These are phyloP conservation scores for Phytophthora rubi DNA, from an alignment of 352 stramenopile species.

Conservation along the genomic window DNA sequence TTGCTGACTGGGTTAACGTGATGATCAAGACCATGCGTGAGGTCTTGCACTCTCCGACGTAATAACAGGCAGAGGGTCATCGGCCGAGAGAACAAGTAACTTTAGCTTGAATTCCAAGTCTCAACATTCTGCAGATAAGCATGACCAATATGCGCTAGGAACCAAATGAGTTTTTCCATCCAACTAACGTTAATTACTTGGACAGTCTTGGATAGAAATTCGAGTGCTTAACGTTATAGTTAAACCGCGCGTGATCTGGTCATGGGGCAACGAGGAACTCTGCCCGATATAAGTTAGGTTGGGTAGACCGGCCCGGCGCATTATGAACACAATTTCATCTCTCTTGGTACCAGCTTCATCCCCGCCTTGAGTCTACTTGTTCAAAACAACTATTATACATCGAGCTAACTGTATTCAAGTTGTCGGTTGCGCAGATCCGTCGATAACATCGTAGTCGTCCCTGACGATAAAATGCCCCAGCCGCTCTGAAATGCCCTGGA, in stretches of 20 bases:
- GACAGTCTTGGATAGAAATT: too few species aligned
- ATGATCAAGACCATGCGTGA: slow-evolving; percentile 34
- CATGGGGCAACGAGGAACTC: slow-evolving; percentile 19
- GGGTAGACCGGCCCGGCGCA: slow-evolving; percentile 18
- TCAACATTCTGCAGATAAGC: too few species aligned
- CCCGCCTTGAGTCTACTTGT: background rate
- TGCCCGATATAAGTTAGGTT: slow-evolving; percentile 11
- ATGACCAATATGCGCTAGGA: too few species aligned
- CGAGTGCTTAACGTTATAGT: too few species aligned
- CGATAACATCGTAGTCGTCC: slow-evolving; percentile 30
- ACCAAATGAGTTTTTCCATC: too few species aligned
- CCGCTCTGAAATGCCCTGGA: slow-evolving; percentile 43
- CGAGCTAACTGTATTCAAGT: slow-evolving; percentile 29
- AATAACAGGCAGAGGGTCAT: background rate
- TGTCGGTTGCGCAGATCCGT: slow-evolving; percentile 22
- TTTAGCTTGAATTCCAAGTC: too few species aligned
- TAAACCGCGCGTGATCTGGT: too few species aligned
- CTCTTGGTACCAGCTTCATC: slow-evolving; percentile 15
- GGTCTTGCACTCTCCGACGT: slow-evolving; percentile 13
- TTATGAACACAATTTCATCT: slow-evolving; percentile 23
- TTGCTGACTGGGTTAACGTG: slow-evolving; percentile 28
- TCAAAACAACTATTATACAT: background rate
- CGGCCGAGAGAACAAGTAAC: too few species aligned
- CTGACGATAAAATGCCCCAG: slow-evolving; percentile 22
- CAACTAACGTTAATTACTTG: too few species aligned